Base-by-base conservation (phyloP, 768 basidiomycete species). In the Symmetrospora coprosmae region DNA sequence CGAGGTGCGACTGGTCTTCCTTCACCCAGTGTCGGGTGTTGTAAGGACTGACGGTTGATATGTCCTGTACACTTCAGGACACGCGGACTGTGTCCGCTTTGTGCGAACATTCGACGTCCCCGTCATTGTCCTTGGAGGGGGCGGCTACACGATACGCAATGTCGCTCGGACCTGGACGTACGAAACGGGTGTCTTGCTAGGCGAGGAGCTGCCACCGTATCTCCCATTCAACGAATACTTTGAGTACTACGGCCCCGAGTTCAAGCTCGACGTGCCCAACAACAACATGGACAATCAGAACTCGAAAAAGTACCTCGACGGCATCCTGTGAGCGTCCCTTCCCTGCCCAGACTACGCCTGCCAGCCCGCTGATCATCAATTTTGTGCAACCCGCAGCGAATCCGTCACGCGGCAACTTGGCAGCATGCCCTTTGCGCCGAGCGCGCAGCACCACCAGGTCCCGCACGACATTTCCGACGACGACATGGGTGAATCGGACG, bases 271-370 rank as follows among this genome's bases (percentile, higher is more conserved):
- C 69, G 91, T 99, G 1, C 78, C 82, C 25, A 78, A 80, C 64
- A 96, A 85, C 68, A 97, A 97, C 69, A 87, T 92, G 85, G 90
- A 94, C 63, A 88, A 97, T 68, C 74, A 86, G 67, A 99, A 97
- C 70, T 73, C 83, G 61, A 80, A 79, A 64, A 85, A 91, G 9
- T 85, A 86, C 28, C 73, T 97, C 33, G 83, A 92, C 60, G 77
- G 77, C 66, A 83, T 91, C 53, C 80, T 84, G 83, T 87, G 61
- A 80, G 76, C 13, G 37, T 37, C 53, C 33, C 25, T 30, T 50
- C 46, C 37, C 35, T 39, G 50, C 33, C 39, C 27, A 50, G 74
- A 75, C 61, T 68, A 66, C 31, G 72, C 71, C 45, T 34, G 1
- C 6, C 21, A 16, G 16, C 17, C 37, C n/a, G 25, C 46, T 59